Evolutionary conservation across 176 grass and related monocot species (phyloP).

Genomic region (Triticum dicoccoides): DNA sequence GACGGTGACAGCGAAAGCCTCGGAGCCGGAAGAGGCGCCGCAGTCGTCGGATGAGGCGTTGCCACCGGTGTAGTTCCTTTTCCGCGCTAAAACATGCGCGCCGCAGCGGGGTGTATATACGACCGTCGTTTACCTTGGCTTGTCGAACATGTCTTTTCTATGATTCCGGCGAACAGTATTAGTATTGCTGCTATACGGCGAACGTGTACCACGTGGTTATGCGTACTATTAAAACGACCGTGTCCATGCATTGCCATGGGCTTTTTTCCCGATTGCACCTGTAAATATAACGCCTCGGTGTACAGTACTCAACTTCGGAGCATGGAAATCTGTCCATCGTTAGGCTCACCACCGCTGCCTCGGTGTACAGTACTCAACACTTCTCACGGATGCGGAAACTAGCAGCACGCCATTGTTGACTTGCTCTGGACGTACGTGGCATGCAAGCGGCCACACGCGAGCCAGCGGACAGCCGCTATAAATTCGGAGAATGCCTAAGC

Average conservation of each 20-base stretch:
- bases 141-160: too few relatives aligned
- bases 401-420: not conserved
- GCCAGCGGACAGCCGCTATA: not conserved
- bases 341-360: not conserved
- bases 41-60: not conserved
- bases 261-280: too few relatives aligned
- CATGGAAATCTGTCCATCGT: not conserved
- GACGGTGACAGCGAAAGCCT: not conserved
- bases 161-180: too few relatives aligned
- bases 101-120: too few relatives aligned
- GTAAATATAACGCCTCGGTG: too few relatives aligned
- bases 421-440: not conserved
- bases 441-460: not conserved
- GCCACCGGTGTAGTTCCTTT: constrained; percentile 25
- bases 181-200: too few relatives aligned
- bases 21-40: not conserved
- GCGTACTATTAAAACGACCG: too few relatives aligned
- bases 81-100: too few relatives aligned
- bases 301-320: too few relatives aligned
- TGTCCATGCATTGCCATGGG: too few relatives aligned
- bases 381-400: not conserved
- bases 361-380: not conserved
- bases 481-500: not conserved
- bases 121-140: too few relatives aligned
- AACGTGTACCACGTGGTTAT: too few relatives aligned